Evolutionary conservation across 1,139 yeast species (phyloP).

Genomic region (Taphrina populina): DNA sequence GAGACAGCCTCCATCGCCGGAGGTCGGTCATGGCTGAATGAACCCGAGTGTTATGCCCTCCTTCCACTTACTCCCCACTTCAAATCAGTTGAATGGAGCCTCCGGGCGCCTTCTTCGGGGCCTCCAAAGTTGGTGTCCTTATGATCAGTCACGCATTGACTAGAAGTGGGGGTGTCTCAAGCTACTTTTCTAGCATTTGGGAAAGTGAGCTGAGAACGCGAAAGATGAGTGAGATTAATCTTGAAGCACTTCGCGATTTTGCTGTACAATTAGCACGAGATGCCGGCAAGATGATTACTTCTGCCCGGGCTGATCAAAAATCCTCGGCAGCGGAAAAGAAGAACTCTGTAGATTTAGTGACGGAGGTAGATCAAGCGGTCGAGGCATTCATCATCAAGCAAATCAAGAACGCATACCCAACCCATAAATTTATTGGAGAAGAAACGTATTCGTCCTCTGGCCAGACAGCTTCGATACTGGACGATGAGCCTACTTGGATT

Average conservation of each 20-base stretch:
- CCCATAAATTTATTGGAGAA: conserved; percentile 58
- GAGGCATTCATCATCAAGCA: conserved; percentile 51
- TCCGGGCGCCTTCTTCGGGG: too few relatives aligned
- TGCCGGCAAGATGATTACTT: conserved; percentile 53
- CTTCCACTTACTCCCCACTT: too few relatives aligned
- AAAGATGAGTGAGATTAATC: conserved; percentile 41
- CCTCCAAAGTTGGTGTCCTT: too few relatives aligned
- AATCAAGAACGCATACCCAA: conserved; percentile 49
- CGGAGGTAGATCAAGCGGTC: conserved; percentile 58
- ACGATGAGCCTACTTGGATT: conserved; percentile 58
- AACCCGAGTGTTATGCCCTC: too few relatives aligned
- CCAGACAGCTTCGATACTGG: conserved; percentile 50
- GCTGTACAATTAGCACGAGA: conserved; percentile 54
- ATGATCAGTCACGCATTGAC: too few relatives aligned
- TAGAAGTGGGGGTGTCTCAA: too few relatives aligned
- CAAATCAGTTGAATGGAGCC: too few relatives aligned
- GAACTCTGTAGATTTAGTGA: conserved; percentile 56
- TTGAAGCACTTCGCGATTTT: conserved; percentile 48
- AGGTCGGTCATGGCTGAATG: conserved; percentile 21
- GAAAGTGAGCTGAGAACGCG: too few relatives aligned
- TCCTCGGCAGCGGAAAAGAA: conserved; percentile 31
- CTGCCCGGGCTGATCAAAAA: conserved; percentile 39
- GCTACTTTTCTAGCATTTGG: too few relatives aligned
- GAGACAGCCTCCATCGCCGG: conserved; percentile 26
- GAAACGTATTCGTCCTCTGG: conserved; percentile 50